These are phyloP conservation scores for Russula emetica DNA, from an alignment of 768 basidiomycete genomes.

Conservation along the genomic window DNA sequence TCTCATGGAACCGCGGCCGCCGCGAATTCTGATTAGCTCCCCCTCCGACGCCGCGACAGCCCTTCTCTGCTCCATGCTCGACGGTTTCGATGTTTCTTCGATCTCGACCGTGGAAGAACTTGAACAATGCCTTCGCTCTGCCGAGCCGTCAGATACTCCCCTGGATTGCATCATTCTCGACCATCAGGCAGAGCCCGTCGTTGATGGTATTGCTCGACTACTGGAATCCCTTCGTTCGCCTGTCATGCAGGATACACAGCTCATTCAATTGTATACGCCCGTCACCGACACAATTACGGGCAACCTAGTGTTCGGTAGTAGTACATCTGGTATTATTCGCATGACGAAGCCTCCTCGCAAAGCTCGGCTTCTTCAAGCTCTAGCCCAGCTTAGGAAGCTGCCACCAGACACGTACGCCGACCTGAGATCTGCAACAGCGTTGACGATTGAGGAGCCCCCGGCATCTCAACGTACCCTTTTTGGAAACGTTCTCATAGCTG, in stretches of 20 bases:
- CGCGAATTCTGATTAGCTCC: constrained; percentile 54
- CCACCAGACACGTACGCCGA: constrained; percentile 42
- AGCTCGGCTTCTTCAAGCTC: constrained; percentile 53
- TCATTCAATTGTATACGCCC: constrained; percentile 70
- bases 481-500: constrained; percentile 67
- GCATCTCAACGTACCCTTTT: constrained; percentile 51
- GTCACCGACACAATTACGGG: constrained; percentile 53
- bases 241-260: constrained; percentile 50
- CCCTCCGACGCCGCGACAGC: constrained; percentile 53
- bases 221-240: constrained; percentile 40
- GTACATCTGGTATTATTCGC: constrained; percentile 53
- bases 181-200: constrained; percentile 55
- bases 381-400: constrained; percentile 56
- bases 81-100: constrained; percentile 47
- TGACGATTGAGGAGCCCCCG: constrained; percentile 45
- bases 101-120: constrained; percentile 46
- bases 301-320: constrained; percentile 48
- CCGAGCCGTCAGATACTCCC: constrained; percentile 34
- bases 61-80: constrained; percentile 54
- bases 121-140: constrained; percentile 39
- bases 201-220: constrained; percentile 52
- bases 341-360: constrained; percentile 70
- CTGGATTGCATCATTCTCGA: constrained; percentile 68
- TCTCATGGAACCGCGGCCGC: constrained; percentile 45
- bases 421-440: constrained; percentile 38